phyloP scores from a whole-genome alignment of 345 rosid genomes.

The Jatropha curcas region DNA sequence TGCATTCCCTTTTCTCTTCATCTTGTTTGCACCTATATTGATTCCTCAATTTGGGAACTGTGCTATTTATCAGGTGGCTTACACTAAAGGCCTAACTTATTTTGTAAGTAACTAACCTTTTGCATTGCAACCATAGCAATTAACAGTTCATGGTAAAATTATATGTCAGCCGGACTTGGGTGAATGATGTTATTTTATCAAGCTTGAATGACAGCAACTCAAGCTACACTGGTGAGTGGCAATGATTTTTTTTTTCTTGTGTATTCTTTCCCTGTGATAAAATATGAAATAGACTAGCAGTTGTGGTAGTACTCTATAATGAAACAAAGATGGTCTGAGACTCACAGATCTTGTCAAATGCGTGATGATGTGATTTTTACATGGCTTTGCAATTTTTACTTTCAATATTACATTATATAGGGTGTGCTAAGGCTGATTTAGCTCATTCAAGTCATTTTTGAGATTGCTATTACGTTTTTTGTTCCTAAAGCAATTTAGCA shows the following conservation, averaged over 20 bases:
- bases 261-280: not conserved
- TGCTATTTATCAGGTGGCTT: not conserved
- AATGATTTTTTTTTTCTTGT: no score
- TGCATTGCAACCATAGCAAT: constrained; percentile 3
- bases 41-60: not conserved
- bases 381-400: not conserved
- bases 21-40: not conserved
- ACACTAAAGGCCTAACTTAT: constrained; percentile 7
- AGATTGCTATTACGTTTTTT: not conserved
- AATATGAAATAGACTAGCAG: not conserved
- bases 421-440: not conserved
- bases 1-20: not conserved
- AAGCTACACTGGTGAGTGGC: constrained; percentile 69
- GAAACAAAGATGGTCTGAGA: not conserved
- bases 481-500: not conserved
- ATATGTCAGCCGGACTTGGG: constrained; percentile 55
- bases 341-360: not conserved
- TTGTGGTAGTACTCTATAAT: not conserved
- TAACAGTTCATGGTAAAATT: constrained; percentile 12
- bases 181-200: constrained; percentile 59
- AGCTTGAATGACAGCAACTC: constrained; percentile 40
- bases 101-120: not conserved
- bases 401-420: not conserved
- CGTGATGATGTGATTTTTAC: not conserved
- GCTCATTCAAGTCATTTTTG: not conserved